A percentile compares a stretch with the other conserved stretches of the same genome.
These are phyloP conservation scores for Parastagonospora avenae DNA, from an alignment of 2,329 filamentous ascomycete species.

Conservation along the genomic window DNA sequence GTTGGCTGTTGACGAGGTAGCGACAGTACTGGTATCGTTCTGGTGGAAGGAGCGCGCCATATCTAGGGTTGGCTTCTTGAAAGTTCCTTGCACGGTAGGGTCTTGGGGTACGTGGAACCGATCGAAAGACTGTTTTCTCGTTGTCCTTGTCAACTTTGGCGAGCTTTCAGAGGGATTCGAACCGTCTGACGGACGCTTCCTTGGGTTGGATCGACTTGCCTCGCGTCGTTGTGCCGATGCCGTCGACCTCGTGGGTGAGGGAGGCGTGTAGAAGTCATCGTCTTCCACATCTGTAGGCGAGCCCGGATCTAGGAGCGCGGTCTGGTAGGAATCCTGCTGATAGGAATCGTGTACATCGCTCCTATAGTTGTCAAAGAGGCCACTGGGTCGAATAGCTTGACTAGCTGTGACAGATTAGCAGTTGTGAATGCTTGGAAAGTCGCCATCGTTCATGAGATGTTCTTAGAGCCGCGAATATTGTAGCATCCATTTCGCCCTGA, in stretches of 20 bases:
- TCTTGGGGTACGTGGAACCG: background rate
- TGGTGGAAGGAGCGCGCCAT: slow-evolving; percentile 28
- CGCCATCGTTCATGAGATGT: too few species aligned
- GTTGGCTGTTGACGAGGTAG: slow-evolving; percentile 18
- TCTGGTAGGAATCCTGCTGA: slow-evolving; percentile 13
- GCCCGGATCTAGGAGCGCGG: slow-evolving; percentile 25
- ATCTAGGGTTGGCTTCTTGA: slow-evolving; percentile 29
- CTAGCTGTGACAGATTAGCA: slow-evolving; percentile 5
- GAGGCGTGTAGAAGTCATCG: slow-evolving; percentile 23
- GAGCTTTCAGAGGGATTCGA: slow-evolving; percentile 23
- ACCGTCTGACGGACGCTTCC: slow-evolving; percentile 30
- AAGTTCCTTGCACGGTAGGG: slow-evolving; percentile 3
- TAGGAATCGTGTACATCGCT: background rate
- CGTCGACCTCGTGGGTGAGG: slow-evolving; percentile 25
- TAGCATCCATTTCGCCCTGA: too few species aligned
- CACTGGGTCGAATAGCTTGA: background rate
- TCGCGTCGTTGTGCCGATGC: slow-evolving; percentile 25
- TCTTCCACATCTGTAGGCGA: slow-evolving; percentile 41
- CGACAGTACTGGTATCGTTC: background rate
- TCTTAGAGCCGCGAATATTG: too few species aligned
- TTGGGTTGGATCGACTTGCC: slow-evolving; percentile 28
- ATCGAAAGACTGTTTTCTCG: slow-evolving; percentile 26
- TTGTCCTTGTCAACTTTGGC: slow-evolving; percentile 34
- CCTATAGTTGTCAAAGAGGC: background rate
- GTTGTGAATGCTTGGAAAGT: too few species aligned